Base-by-base conservation (phyloP, 2,329 filamentous ascomycete species). In the Thielaviopsis populi region DNA sequence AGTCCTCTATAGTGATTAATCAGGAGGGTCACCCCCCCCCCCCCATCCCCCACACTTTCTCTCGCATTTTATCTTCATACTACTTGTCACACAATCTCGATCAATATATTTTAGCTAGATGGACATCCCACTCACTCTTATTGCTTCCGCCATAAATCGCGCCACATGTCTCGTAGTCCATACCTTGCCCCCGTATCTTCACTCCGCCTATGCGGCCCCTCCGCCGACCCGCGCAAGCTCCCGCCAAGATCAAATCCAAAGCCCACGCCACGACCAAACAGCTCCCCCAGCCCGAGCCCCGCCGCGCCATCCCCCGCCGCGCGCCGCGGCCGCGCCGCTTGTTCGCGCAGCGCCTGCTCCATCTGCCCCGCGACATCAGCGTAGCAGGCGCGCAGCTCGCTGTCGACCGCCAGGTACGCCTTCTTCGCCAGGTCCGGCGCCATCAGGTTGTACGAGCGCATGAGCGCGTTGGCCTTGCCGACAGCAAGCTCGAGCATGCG, bases 381-480 rank as follows among this genome's bases (percentile, higher is more conserved):
- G 71, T 85, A 97, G 72, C 91, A 96, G 2, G 82, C 79, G 37
- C 79, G 80, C 17, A 97, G 79, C 74, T 99, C 94, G 59, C 92
- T 83, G 54, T 91, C 83, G 7, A 97, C 82, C 1, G 80, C 85
- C 71, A 90, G 91, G 73, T 97, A 97, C 0, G 92, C 89, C 73
- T 96, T 96, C 75, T 94, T 95, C 1, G 92, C 91, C 1, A 96
- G 79, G 63, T 90, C 86, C 0, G 94, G 94, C 0, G 94, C 92
- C 84, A 95, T 92, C 2, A 97, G 82, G 70, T 97, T 97, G 77
- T 99, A 99, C 15, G 88, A 88, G 30, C 94, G 83, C 7, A 90
- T 87, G 59, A 95, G 79, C 37, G 76, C 74, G 74, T 97, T 97
- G 64, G 97, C 82, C 64, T 89, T 84, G 58, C 82, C 80, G 68